phyloP scores from a whole-genome alignment of 495 filamentous ascomycete species.

The Hyaloscypha variabilis region DNA sequence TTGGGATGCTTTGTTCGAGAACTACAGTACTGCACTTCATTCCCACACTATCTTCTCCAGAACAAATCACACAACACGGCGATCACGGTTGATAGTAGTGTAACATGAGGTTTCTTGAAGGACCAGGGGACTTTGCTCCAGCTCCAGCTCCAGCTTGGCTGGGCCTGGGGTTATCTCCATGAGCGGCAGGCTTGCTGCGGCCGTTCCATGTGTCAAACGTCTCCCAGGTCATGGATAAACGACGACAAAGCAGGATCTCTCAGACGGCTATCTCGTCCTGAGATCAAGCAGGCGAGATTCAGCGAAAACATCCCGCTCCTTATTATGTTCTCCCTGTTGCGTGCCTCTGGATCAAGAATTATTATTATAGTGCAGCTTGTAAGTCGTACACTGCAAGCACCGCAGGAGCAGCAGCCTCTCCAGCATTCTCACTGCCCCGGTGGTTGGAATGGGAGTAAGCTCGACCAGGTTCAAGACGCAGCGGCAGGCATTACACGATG shows the following conservation, averaged over 20 bases:
- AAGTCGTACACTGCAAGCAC: background rate
- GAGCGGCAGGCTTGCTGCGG: background rate
- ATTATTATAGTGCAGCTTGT: background rate
- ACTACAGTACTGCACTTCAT: background rate
- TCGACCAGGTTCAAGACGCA: slow-evolving; percentile 10
- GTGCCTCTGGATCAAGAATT: background rate
- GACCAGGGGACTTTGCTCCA: background rate
- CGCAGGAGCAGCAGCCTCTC: background rate
- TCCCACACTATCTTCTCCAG: too few species aligned
- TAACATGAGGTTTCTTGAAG: background rate
- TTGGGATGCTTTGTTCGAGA: background rate
- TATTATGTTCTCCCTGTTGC: too few species aligned
- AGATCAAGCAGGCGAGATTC: background rate
- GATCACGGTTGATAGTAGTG: background rate
- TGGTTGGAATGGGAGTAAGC: background rate
- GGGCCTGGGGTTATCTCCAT: background rate
- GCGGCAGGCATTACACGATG: slow-evolving; percentile 1
- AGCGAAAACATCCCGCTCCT: background rate
- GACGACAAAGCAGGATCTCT: background rate
- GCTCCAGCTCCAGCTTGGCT: too few species aligned
- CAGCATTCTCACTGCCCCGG: background rate
- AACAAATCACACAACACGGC: too few species aligned
- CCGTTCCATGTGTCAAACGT: background rate
- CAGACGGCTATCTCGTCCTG: background rate
- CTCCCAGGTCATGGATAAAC: background rate